Base-by-base conservation (phyloP, 805 yeast genomes). In the Spencermartinsiella europaea region DNA sequence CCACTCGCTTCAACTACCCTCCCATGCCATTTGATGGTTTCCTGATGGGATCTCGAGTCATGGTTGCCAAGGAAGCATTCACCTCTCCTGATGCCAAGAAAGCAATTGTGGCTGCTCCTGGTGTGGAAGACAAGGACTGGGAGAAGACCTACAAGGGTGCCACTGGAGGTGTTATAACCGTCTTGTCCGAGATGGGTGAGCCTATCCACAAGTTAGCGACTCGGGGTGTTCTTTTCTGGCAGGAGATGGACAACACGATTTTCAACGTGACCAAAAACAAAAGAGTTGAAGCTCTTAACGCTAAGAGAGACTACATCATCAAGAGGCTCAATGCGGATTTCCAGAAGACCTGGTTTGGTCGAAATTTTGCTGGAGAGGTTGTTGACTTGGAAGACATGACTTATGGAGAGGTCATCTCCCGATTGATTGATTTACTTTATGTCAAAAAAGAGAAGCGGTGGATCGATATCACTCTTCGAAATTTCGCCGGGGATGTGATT, bases 21-120 rank as follows among this genome's bases (percentile, higher is more conserved):
- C 90, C 95, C 60, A 93, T 93, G 99, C 99, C 99, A 50, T 93
- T 87, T 60, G 99, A 93, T 68, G 99, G 98, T 76, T 81, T 90
- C 63, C 72, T 93, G 65, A 84, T 88, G 58, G 99, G 99, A 61
- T 88, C 97, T 38, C 81, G 98, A 71, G 95, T 88, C 45, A 93
- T 93, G 98, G 83, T 87, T 57, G 96, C 99, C 49, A 85, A 85
- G 75, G 99, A 93, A 74, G 91, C 96, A 42, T 80, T 80, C 67
- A 91, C 99, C 46, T 85, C 97, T 40, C 85, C 83, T 61, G 97
- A 79, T 51, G 99, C 97, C 49, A 93, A 93, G 75, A 74, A 80
- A 68, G 90, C 95, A 39, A 93, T 93, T 72, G 90, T 88, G 49
- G 77, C 79, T 31, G 89, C 95, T 58, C 65, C 93, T 34, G 99